phyloP scores from a whole-genome alignment of 768 basidiomycete species.

The Boletus sp. region DNA sequence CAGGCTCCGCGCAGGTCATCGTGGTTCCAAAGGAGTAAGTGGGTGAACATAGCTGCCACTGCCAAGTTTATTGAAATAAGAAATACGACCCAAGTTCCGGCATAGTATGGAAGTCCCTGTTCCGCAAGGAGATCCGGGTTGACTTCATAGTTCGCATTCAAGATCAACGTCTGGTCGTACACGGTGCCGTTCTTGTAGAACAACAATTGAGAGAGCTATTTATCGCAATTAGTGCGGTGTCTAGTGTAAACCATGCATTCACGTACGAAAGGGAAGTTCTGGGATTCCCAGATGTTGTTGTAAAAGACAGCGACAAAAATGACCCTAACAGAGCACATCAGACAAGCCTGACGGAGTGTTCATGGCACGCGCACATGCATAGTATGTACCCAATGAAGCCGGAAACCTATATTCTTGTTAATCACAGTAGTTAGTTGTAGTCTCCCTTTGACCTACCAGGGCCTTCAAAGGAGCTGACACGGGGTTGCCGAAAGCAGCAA shows the following conservation, averaged over 20 bases:
- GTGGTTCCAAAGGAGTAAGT: slow-evolving; percentile 55
- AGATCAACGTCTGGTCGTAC: slow-evolving; percentile 52
- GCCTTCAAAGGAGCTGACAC: slow-evolving; percentile 54
- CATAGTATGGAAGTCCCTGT: slow-evolving; percentile 36
- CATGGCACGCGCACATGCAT: slow-evolving; percentile 42
- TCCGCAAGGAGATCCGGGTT: slow-evolving; percentile 47
- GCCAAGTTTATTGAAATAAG: slow-evolving; percentile 20
- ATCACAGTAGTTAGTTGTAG: not conserved
- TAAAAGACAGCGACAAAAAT: slow-evolving; percentile 39
- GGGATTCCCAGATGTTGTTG: slow-evolving; percentile 54
- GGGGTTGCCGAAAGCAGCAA: slow-evolving; percentile 38
- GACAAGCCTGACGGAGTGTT: not conserved
- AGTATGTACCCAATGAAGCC: slow-evolving; percentile 48
- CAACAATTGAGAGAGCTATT: slow-evolving; percentile 44
- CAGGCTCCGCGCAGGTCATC: slow-evolving; percentile 47
- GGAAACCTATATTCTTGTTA: slow-evolving; percentile 34
- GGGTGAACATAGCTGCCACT: slow-evolving; percentile 50
- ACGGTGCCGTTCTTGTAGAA: slow-evolving; percentile 53
- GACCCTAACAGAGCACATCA: slow-evolving; percentile 18
- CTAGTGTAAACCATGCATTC: slow-evolving; percentile 24
- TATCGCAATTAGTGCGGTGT: slow-evolving; percentile 5
- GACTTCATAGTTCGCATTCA: slow-evolving; percentile 51
- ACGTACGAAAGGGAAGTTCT: slow-evolving; percentile 56
- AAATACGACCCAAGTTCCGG: slow-evolving; percentile 23
- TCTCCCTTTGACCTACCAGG: slow-evolving; percentile 30